Evolutionary conservation across 2,329 filamentous ascomycete genomes (phyloP), one percentile per base, ranked within the genome.

Genomic region (Trichoderma hamatum): DNA sequence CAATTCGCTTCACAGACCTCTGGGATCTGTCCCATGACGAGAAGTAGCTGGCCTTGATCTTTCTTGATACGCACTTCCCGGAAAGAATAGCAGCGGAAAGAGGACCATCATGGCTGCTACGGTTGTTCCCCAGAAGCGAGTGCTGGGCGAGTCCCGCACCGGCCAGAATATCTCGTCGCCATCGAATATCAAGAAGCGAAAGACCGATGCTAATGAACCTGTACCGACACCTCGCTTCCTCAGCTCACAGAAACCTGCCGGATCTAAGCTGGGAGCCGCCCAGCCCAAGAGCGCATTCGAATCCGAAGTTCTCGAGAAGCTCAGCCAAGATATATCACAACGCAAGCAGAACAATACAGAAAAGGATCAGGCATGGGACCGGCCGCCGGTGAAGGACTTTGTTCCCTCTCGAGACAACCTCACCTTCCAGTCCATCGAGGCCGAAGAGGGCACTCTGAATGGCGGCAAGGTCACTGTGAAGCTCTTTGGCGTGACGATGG

Each of bases 351-450:
- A 87, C 80, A 98, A 96, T 80, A 86, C 92, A 2, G 96, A 99
- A 78, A 96, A 90, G 79, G 95, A 98, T 78, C 96, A 99, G 80
- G 87, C 93, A 77, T 99, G 96, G 96, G 90, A 91, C 58, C 84
- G 87, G 1, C 87, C 87, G 6, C 83, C 85, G 0, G 82, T 87
- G 5, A 78, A 77, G n/a, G 78, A 82, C 66, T 88, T 87, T 70
- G 73, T 81, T 70, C 85, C 90, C 10, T 78, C 86, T 64, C 88
- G 82, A 43, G 89, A 96, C 72, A 90, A 82, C 72, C 84, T 99
- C n/a, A 89, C 87, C 72, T 98, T 99, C 77, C 96, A 99, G 81
- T 92, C 96, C 76, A 99, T 99, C 73, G 96, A 99, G 76, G 91
- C 89, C 1, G 94, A 98, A 77, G 95, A 99, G 78, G 95, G 96